phyloP scores from a whole-genome alignment of 169 alveolate species.

The Plasmodium relictum region DNA sequence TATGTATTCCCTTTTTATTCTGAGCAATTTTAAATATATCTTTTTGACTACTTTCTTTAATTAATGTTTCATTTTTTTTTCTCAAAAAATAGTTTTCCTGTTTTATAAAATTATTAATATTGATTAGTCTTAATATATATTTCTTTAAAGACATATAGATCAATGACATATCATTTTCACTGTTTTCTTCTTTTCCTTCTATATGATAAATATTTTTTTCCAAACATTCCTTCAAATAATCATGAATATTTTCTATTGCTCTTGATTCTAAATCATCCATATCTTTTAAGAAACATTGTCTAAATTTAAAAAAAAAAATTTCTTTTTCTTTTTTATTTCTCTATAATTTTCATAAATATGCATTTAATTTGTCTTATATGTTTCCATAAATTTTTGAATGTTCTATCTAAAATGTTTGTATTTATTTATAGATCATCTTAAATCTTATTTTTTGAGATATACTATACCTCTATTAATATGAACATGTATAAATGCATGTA shows the following conservation, averaged over 20 bases:
- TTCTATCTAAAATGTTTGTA: not conserved
- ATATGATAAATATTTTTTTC: conserved; percentile 1
- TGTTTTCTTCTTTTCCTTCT: conserved; percentile 5
- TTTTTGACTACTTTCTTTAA: conserved; percentile 17
- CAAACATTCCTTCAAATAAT: conserved; percentile 30
- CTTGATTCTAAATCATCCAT: conserved; percentile 53
- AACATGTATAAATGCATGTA: no score
- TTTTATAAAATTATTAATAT: conserved; percentile 51
- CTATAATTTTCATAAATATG: not conserved
- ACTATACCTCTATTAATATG: no score
- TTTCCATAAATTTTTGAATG: not conserved
- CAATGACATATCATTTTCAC: conserved; percentile 18
- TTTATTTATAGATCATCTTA: not conserved
- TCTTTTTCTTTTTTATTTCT: not conserved
- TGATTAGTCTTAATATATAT: conserved; percentile 34
- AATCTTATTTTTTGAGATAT: not conserved
- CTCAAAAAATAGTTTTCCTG: conserved; percentile 54
- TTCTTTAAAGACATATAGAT: conserved; percentile 51
- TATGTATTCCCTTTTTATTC: conserved; percentile 17
- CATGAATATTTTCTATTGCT: conserved; percentile 59
- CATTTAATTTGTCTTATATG: not conserved
- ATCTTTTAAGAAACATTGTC: conserved; percentile 8
- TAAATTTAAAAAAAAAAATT: not conserved
- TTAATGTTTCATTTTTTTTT: conserved; percentile 57
- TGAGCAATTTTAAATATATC: not conserved